phyloP scores from a whole-genome alignment of 2,329 filamentous ascomycete species.

The Ascochyta fabae region DNA sequence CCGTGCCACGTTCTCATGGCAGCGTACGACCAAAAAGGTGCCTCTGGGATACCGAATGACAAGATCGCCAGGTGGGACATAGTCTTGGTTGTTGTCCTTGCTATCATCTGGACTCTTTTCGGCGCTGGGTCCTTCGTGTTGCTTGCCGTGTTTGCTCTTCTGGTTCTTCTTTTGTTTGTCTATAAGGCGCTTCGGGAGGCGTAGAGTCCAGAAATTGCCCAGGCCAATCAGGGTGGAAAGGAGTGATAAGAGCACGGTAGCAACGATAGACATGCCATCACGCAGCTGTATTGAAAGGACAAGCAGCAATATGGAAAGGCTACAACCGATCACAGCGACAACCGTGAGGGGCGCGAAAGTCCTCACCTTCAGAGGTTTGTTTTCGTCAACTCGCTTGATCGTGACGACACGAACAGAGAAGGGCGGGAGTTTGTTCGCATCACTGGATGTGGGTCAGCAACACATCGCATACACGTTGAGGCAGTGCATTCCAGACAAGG shows the following conservation, averaged over 20 bases:
- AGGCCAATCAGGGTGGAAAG: slow-evolving; percentile 58
- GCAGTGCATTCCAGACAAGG: background rate
- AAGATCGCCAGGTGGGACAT: slow-evolving; percentile 52
- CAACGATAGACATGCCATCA: slow-evolving; percentile 60
- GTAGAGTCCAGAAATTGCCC: slow-evolving; percentile 58
- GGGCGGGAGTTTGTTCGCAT: slow-evolving; percentile 44
- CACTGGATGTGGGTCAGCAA: slow-evolving; percentile 25
- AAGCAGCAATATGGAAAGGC: slow-evolving; percentile 53
- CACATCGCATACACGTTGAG: background rate
- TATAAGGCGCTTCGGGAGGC: slow-evolving; percentile 46
- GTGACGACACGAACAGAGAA: slow-evolving; percentile 52
- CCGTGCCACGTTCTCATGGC: slow-evolving; percentile 57
- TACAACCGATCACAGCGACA: slow-evolving; percentile 55
- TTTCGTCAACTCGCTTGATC: slow-evolving; percentile 42
- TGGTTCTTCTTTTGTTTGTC: background rate
- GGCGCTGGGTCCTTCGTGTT: background rate
- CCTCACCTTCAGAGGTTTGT: slow-evolving; percentile 50
- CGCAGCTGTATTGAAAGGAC: slow-evolving; percentile 52
- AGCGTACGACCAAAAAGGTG: slow-evolving; percentile 57
- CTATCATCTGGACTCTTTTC: background rate
- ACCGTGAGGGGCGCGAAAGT: slow-evolving; percentile 54
- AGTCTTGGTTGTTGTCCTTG: background rate
- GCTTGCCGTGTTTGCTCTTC: slow-evolving; percentile 4
- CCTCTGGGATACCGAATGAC: slow-evolving; percentile 60
- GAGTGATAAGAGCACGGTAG: slow-evolving; percentile 56